A percentile compares a stretch with the other conserved stretches of the same genome.
phyloP scores from a whole-genome alignment of 345 rosid genomes.

The Rhodomyrtus tomentosa region DNA sequence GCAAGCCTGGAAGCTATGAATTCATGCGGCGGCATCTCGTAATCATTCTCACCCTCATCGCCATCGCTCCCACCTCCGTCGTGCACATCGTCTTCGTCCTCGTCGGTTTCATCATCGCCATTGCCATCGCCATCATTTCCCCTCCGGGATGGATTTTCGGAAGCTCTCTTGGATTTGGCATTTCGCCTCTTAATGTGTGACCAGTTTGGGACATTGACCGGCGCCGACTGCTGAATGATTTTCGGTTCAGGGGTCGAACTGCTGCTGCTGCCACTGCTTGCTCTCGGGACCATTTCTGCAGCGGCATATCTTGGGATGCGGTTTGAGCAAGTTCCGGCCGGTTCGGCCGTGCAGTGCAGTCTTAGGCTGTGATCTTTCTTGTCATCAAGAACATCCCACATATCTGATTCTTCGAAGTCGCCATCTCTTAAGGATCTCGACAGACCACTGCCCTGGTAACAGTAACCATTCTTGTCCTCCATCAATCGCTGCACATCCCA shows the following conservation, averaged over 20 bases:
- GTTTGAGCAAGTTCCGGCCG: background rate
- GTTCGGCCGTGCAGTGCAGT: background rate
- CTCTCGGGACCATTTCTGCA: background rate
- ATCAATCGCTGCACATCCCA: background rate
- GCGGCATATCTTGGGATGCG: background rate
- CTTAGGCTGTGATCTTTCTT: background rate
- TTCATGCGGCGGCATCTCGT: slow-evolving; percentile 70
- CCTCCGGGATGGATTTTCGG: background rate
- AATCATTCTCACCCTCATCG: background rate
- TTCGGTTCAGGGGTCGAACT: background rate
- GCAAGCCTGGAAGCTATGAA: slow-evolving; percentile 66
- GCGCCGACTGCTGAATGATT: background rate
- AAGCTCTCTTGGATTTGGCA: background rate
- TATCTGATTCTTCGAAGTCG: background rate
- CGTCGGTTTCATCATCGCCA: background rate
- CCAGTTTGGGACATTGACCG: background rate
- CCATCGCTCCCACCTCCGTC: background rate
- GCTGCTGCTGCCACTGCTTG: background rate
- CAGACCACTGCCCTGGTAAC: background rate
- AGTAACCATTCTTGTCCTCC: background rate
- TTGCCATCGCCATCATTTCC: no score
- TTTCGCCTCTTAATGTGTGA: background rate
- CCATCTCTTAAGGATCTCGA: background rate
- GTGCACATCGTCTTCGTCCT: background rate
- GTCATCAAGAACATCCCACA: background rate